Evolutionary conservation across 306 rosid species (phyloP).

Genomic region (Begonia masoniana): DNA sequence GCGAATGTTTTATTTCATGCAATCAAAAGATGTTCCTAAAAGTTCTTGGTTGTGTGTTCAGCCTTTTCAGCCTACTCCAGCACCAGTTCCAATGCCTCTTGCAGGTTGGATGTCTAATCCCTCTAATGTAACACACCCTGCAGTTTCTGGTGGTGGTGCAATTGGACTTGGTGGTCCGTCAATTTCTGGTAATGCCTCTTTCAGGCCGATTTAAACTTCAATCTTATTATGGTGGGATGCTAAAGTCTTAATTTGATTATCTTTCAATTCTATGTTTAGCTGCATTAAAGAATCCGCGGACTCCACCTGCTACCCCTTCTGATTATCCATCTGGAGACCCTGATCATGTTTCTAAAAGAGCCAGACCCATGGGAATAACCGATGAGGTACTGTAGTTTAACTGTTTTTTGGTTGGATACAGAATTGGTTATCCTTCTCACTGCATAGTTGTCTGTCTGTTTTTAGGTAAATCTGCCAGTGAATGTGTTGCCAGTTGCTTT

Average conservation of each 20-base stretch:
- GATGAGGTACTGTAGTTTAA: conserved; percentile 43
- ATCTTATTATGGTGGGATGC: conserved; percentile 7
- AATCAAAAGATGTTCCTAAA: conserved; percentile 4
- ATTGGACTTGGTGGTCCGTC: conserved; percentile 97
- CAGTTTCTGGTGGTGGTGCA: conserved; percentile 85
- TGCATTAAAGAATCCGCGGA: conserved; percentile 93
- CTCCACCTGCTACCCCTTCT: conserved; percentile 90
- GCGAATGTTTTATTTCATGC: conserved; percentile 6
- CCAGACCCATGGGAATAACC: conserved; percentile 77
- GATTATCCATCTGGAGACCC: conserved; percentile 88
- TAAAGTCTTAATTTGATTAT: conserved; percentile 8
- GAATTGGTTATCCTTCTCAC: not conserved
- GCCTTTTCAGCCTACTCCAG: conserved; percentile 90
- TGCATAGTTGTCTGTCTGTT: conserved; percentile 3
- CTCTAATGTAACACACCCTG: conserved; percentile 71
- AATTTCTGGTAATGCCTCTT: conserved; percentile 48
- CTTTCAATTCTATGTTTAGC: conserved; percentile 35
- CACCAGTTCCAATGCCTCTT: conserved; percentile 77
- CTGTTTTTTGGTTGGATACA: no score
- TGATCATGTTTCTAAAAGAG: conserved; percentile 81
- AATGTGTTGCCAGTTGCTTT: conserved; percentile 75
- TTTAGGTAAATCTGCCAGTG: conserved; percentile 79
- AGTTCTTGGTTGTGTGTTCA: conserved; percentile 20
- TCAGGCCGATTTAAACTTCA: conserved; percentile 9
- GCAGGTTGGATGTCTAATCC: conserved; percentile 99